Conservation (phyloP, 2,329 filamentous ascomycete genomes). For the Lecanicillium sp. region DNA sequence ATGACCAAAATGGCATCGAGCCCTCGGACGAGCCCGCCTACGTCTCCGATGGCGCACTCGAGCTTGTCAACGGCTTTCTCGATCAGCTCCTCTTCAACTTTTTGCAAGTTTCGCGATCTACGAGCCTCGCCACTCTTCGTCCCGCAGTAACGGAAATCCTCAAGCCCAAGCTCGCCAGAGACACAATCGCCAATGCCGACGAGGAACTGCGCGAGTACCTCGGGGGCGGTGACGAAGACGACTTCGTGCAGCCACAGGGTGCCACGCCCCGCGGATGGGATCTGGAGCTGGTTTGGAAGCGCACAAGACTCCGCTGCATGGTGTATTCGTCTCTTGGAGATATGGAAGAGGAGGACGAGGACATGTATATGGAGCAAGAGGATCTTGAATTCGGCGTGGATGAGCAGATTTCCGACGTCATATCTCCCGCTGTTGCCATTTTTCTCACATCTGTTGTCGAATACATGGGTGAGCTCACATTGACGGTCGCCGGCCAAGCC, state of each 20-base stretch:
- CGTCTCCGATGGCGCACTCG: constrained; percentile 67
- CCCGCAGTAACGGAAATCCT: constrained; percentile 81
- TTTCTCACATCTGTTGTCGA: constrained; percentile 94
- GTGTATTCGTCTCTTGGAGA: constrained; percentile 95
- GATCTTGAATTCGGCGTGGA: constrained; percentile 55
- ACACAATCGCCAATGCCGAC: constrained; percentile 76
- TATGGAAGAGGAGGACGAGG: constrained; percentile 96
- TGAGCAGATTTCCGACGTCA: constrained; percentile 57
- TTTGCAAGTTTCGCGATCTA: constrained; percentile 73
- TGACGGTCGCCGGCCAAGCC: constrained; percentile 81
- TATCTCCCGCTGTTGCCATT: constrained; percentile 89
- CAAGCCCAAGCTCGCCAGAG: constrained; percentile 80
- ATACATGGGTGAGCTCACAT: constrained; percentile 84
- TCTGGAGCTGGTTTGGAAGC: constrained; percentile 88
- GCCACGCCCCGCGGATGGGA: constrained; percentile 64
- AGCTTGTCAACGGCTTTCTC: constrained; percentile 82
- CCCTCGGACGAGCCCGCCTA: constrained; percentile 61
- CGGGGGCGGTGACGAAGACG: constrained; percentile 71
- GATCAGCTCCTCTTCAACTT: constrained; percentile 92
- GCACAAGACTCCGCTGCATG: constrained; percentile 90
- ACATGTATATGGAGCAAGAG: constrained; percentile 77
- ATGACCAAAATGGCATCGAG: constrained; percentile 61
- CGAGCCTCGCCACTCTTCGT: constrained; percentile 65
- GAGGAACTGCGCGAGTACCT: constrained; percentile 85
- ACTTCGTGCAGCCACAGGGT: constrained; percentile 51